These are phyloP conservation scores for Cystobasidium sp. DNA, from an alignment of 1,284 basidiomycete genomes.

Conservation along the genomic window DNA sequence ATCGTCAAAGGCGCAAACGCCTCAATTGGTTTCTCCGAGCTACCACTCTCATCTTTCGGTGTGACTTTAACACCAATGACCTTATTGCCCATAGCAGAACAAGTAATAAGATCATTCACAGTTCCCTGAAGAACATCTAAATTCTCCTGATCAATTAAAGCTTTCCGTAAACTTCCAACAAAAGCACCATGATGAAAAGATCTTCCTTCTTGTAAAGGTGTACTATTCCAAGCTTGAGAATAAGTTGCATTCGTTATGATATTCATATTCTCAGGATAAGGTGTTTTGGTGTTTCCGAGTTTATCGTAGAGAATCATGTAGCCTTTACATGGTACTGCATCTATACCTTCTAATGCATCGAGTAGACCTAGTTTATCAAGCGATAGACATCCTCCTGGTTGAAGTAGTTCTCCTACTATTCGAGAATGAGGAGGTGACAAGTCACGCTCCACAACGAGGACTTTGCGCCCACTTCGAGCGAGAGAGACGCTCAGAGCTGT, in stretches of 20 bases:
- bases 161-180: constrained; percentile 75
- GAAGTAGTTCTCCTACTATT: constrained; percentile 95
- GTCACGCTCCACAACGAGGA: constrained; percentile 84
- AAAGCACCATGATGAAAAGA: constrained; percentile 96
- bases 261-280: constrained; percentile 69
- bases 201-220: constrained; percentile 62
- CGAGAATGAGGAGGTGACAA: constrained; percentile 83
- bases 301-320: constrained; percentile 78
- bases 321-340: constrained; percentile 80
- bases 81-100: constrained; percentile 61
- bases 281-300: constrained; percentile 70
- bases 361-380: constrained; percentile 75
- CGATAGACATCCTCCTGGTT: constrained; percentile 86
- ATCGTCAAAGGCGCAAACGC: constrained; percentile 77
- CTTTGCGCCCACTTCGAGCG: constrained; percentile 60
- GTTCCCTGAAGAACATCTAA: constrained; percentile 82
- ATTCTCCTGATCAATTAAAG: constrained; percentile 62
- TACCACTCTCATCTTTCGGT: constrained; percentile 49
- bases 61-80: constrained; percentile 70
- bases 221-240: constrained; percentile 58
- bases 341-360: constrained; percentile 80
- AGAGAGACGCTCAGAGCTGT: constrained; percentile 66
- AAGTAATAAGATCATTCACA: constrained; percentile 73
- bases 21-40: constrained; percentile 54
- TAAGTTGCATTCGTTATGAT: constrained; percentile 11